Evolutionary conservation across 1,139 yeast genomes (phyloP), one percentile per base, ranked within the genome.

Genomic region (Neolecta irregularis): DNA sequence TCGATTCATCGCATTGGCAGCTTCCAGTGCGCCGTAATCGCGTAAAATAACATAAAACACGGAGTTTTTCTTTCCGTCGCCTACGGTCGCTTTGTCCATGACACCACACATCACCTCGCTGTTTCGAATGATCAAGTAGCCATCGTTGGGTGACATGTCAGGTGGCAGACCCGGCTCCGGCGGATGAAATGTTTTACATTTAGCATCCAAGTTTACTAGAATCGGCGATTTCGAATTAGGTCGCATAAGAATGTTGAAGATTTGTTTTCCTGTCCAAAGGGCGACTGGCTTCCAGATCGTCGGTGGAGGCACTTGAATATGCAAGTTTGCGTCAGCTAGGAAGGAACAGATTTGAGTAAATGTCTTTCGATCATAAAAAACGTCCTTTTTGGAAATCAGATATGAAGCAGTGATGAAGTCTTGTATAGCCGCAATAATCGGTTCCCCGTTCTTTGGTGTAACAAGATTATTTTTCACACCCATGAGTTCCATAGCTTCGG

Each of bases 341-440:
- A 85, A 83, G 31, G 92, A 69, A 46, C 88, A 64, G 33, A 91
- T 54, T 55, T 81, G 93, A 8, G 77, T 72, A 40, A 91, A 70
- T 2, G 81, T 64, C 1, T 91, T 92, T 44, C 94, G 68, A 54
- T 85, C 93, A 52, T 70, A 88, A 53, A 91, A 91, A 1, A 93
- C 69, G 53, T 91, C 98, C 56, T 88, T 91, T 49, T 78, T 85
- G 1, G 95, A 78, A 32, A 91, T 80, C 47, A 91, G 64, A 54
- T 76, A 91, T 0, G 95, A 80, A 11, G 96, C 98, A 4, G 96
- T 85, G 48, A 91, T 88, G 62, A 91, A 91, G 70, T 91, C 99
- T 62, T 91, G 99, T 2, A 98, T 91, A 6, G 99, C 99, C 1
- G 98, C 98, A 65, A 91, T 88, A 51, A 91, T 91, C 1, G 99